Conservation (phyloP, 2,329 filamentous ascomycete genomes). For the Penicillium sp. region DNA sequence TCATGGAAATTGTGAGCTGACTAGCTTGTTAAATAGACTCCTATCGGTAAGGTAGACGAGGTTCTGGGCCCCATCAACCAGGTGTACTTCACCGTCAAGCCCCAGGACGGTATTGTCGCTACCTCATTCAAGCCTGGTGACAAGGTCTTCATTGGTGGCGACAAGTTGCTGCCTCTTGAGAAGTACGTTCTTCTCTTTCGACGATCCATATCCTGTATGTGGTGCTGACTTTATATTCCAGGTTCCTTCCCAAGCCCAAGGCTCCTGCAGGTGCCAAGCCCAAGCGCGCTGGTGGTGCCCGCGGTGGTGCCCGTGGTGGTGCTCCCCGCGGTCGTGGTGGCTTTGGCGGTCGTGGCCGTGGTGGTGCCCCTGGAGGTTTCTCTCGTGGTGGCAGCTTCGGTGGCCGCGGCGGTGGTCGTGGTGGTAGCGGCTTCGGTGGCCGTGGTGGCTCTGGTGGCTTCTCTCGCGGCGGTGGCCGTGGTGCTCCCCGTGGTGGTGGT, state of each 20-base stretch:
- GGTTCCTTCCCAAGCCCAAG: constrained; percentile 94
- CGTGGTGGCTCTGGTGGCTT: constrained; percentile 13
- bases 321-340: constrained; percentile 38
- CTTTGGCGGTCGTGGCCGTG: constrained; percentile 33
- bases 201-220: background rate
- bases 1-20: constrained; percentile 13
- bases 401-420: constrained; percentile 45
- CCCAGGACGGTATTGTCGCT: constrained; percentile 92
- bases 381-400: constrained; percentile 28
- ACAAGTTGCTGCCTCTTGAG: constrained; percentile 93
- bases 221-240: constrained; percentile 30
- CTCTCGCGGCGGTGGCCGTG: constrained; percentile 28
- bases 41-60: constrained; percentile 96
- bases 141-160: constrained; percentile 93
- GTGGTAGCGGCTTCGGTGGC: constrained; percentile 29
- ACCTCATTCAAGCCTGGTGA: constrained; percentile 93
- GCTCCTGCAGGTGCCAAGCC: constrained; percentile 65
- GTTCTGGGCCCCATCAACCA: constrained; percentile 96
- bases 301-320: constrained; percentile 55
- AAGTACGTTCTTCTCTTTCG: constrained; percentile 52
- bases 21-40: constrained; percentile 55
- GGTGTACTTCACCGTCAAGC: constrained; percentile 98
- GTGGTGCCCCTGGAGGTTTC: constrained; percentile 51
- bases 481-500: constrained; percentile 24
- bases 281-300: constrained; percentile 68